Evolutionary conservation across 495 filamentous ascomycete genomes (phyloP).

Genomic region (Sordaria brevicollis): DNA sequence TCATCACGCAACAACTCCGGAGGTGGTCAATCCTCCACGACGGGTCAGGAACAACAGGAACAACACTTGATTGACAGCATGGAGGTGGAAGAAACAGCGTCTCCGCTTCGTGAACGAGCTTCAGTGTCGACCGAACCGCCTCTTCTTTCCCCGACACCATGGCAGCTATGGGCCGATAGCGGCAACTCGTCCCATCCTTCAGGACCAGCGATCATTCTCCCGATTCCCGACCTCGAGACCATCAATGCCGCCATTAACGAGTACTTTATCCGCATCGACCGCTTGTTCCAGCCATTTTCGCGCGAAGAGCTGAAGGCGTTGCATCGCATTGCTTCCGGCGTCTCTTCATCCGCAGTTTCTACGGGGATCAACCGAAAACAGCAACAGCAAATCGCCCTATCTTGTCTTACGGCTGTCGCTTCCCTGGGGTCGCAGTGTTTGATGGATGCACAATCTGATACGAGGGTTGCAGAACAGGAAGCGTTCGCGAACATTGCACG

Average conservation of each 20-base stretch:
- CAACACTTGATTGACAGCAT: too few relatives aligned
- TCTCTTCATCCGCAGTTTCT: too few relatives aligned
- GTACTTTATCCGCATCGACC: neutral
- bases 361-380: neutral
- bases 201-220: neutral
- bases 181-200: neutral
- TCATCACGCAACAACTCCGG: neutral
- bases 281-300: neutral
- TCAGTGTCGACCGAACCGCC: neutral
- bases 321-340: neutral
- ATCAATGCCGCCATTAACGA: neutral
- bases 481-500: neutral
- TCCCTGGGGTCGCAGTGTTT: neutral
- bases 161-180: neutral
- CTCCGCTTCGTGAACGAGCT: neutral
- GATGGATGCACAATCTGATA: neutral
- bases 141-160: neutral
- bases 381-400: neutral
- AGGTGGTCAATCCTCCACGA: neutral
- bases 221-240: neutral
- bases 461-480: neutral
- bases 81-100: neutral
- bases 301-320: neutral
- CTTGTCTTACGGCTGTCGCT: neutral
- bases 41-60: neutral